Base-by-base conservation (phyloP, 164 flowering plant species). In the Pachysandra terminalis region DNA sequence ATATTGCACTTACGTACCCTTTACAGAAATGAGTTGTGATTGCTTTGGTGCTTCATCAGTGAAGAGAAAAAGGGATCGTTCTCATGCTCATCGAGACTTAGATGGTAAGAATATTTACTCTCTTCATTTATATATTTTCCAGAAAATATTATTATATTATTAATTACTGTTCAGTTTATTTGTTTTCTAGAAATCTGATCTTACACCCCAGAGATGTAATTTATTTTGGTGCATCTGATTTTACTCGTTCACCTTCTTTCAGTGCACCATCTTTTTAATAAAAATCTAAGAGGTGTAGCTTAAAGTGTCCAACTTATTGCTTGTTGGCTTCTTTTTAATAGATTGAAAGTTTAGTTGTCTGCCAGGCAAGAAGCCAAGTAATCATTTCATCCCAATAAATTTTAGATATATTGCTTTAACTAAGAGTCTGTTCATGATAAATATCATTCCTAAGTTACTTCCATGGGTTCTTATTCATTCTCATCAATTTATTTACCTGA, bases 11-110 rank as follows among this genome's bases (percentile, higher is more conserved):
- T 15, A 40, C 23, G 6, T 10, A 54, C 57, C 22, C 26, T 14
- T 32, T 16, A 61, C 28, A 69, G 77, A 60, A 41, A 85, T 85
- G 89, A 73, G 78, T 71, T 83, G 86, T 70, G 51, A 73, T 67
- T 85, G 86, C 77, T 83, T 85, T 72, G 77, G 85, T 63, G 28
- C 69, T 57, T 73, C 68, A 52, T 24, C 19, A 71, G 16, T 35
- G 24, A 59, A 70, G 58, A 45, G 65, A 58, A 74, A 60, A 60
- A 64, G 32, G 59, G 49, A 37, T 28, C 59, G 59, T 57, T 40
- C 54, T 59, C 32, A 61, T 35, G 32, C 59, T 66, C 61, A 17
- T 53, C 57, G 17, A 1, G 77, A 63, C 5, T 19, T 71, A 51
- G 77, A 71, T 58, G 83, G 89, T 83, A 70, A 68, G 78, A 51